phyloP scores from a whole-genome alignment of 352 stramenopile genomes.

The Lagenidium giganteum region DNA sequence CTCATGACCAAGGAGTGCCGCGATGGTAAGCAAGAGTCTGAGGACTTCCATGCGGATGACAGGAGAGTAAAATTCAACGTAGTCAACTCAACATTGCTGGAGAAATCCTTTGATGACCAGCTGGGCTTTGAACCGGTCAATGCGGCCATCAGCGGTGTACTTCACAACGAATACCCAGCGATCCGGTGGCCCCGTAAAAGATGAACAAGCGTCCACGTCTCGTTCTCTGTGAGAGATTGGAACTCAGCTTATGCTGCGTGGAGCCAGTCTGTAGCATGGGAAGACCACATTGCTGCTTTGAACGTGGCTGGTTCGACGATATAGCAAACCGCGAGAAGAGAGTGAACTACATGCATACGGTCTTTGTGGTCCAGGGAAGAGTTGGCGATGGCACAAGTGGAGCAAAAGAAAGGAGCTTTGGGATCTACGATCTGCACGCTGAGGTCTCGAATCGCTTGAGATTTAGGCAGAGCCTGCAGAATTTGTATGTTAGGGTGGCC shows the following conservation, averaged over 20 bases:
- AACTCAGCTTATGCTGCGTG: constrained; percentile 2
- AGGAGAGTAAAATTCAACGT: too few species aligned
- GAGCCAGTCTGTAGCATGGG: constrained; percentile 1
- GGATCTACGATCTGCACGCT: constrained; percentile 1
- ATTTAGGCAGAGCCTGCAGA: constrained; percentile 7
- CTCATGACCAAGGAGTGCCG: too few species aligned
- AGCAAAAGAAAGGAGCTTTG: constrained; percentile 8
- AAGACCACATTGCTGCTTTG: neutral
- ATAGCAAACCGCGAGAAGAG: constrained; percentile 4
- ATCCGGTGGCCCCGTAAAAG: neutral
- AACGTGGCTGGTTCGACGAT: constrained; percentile 8
- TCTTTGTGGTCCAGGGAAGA: too few species aligned
- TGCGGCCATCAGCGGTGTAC: constrained; percentile 2
- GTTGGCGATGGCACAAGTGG: constrained; percentile 15
- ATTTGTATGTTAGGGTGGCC: neutral
- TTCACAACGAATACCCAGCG: constrained; percentile 13
- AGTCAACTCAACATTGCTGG: too few species aligned
- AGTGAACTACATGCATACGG: neutral
- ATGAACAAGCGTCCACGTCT: constrained; percentile 1
- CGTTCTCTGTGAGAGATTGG: constrained; percentile 3
- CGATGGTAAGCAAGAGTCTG: too few species aligned
- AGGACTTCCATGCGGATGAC: too few species aligned
- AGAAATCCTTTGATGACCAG: constrained; percentile 4
- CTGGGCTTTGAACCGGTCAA: constrained; percentile 3
- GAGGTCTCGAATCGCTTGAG: constrained; percentile 1